Evolutionary conservation across 2,329 filamentous ascomycete genomes (phyloP), one percentile per base, ranked within the genome.

Genomic region (Orbilia quercus): DNA sequence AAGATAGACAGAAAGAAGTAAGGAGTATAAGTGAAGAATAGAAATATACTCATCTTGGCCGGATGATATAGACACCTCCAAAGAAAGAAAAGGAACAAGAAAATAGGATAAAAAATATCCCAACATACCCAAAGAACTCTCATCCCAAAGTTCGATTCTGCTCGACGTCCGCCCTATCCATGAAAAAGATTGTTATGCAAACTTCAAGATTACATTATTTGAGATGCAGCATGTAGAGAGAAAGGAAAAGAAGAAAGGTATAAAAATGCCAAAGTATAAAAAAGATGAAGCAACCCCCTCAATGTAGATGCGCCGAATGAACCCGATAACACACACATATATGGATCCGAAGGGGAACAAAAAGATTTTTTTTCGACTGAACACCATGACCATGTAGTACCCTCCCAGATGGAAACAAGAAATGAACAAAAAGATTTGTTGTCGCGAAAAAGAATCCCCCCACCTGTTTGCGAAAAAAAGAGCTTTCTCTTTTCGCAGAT

Each of bases 151-250:
- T 72, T 72, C 67, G 59, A 72, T 53, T 59, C 54, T 71, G 66
- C 42, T 58, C 59, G 59, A 72, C 36, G 36, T 65, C 55, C 51
- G 48, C 69, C 45, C 65, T 59, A 50, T 59, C 34, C 54, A 53
- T 62, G 14, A 44, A 48, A 70, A 75, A 72, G 51, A 67, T 55
- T 47, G 60, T 74, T 59, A 72, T 72, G 59, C 67, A 72, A 72
- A 72, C 67, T 72, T 67, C 67, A 64, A 65, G 59, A 72, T 72
- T 72, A 72, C 67, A 72, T 72, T 72, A 72, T 47, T 72, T 65
- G 67, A 72, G 59, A 72, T 72, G 67, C 67, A 59, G 67, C 58
- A 72, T 72, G 67, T 65, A 60, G 44, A 44, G 47, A 73, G 60
- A 54, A 54, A 58, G 59, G 55, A 65, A 69, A n/a, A n/a, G n/a